Percentiles rank a stretch among this genome's conserved stretches.
These are phyloP conservation scores for Kurtzmaniella natalensis DNA, from an alignment of 1,139 yeast species.

Conservation along the genomic window DNA sequence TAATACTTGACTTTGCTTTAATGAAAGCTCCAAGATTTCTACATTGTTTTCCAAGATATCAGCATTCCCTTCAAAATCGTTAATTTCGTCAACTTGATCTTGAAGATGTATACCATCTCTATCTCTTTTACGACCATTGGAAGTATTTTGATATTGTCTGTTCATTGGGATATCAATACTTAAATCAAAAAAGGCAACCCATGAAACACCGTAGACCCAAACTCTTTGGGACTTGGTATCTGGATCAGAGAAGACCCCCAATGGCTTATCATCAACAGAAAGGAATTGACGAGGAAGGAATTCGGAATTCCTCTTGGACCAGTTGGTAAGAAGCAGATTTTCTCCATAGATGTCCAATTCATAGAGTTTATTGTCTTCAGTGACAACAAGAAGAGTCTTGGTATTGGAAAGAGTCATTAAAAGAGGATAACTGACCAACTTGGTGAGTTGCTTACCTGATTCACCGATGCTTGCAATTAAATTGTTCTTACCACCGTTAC, in stretches of 20 bases:
- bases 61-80: constrained; percentile 17
- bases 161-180: constrained; percentile 51
- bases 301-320: constrained; percentile 81
- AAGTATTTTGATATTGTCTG: constrained; percentile 24
- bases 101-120: constrained; percentile 59
- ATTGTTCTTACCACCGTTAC: constrained; percentile 14
- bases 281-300: constrained; percentile 65
- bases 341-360: constrained; percentile 49
- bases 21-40: constrained; percentile 27
- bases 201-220: constrained; percentile 88
- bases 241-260: constrained; percentile 57
- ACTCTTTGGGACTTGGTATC: constrained; percentile 29
- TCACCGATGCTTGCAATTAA: too few species aligned
- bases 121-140: constrained; percentile 46
- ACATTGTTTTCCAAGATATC: constrained; percentile 24
- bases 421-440: constrained; percentile 57
- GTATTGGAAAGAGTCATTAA: constrained; percentile 52
- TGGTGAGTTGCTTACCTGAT: constrained; percentile 32
- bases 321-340: constrained; percentile 52
- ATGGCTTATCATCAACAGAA: constrained; percentile 62
- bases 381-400: constrained; percentile 57
- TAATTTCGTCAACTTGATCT: constrained; percentile 22
- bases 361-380: constrained; percentile 69
- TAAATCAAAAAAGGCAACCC: constrained; percentile 76
- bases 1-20: constrained; percentile 29